Percentiles rank a stretch among this genome's conserved stretches.
Evolutionary conservation across 2,329 filamentous ascomycete species (phyloP).

Genomic region (Claviceps maximensis): DNA sequence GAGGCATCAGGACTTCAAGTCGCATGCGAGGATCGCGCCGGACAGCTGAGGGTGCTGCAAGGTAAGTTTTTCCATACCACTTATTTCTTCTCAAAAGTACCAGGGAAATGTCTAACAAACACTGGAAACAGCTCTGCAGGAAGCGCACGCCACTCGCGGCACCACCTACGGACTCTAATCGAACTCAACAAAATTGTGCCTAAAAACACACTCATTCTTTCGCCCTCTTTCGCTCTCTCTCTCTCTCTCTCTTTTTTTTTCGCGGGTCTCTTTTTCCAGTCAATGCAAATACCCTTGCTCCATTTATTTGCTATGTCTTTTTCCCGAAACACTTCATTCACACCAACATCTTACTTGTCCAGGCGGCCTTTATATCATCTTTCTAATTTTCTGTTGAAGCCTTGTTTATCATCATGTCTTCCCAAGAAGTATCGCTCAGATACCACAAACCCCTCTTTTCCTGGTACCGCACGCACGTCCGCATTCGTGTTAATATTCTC

Average conservation of each 20-base stretch:
- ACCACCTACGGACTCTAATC: slow-evolving; percentile 19
- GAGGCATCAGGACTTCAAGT: slow-evolving; percentile 49
- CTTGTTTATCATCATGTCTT: neutral
- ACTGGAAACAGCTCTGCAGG: slow-evolving; percentile 18
- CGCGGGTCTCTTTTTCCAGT: no score
- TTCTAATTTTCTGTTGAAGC: neutral
- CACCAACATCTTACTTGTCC: neutral
- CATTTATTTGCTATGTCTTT: neutral
- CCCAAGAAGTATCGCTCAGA: neutral
- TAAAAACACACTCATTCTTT: neutral
- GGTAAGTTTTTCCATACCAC: slow-evolving; percentile 35
- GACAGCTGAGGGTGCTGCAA: slow-evolving; percentile 40
- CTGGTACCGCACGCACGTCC: neutral
- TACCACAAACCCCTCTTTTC: neutral
- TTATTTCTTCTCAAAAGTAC: no score
- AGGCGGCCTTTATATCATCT: neutral
- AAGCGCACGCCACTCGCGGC: slow-evolving; percentile 22
- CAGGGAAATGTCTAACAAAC: neutral
- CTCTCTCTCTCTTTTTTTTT: neutral
- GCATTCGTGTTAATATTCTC: neutral
- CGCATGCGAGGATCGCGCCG: slow-evolving; percentile 48
- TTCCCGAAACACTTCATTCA: neutral
- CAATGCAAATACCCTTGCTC: neutral
- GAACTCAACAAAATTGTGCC: neutral
- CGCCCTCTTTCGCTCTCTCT: neutral